Conservation (phyloP, 1,284 basidiomycete species). For the Chiua sp. region DNA sequence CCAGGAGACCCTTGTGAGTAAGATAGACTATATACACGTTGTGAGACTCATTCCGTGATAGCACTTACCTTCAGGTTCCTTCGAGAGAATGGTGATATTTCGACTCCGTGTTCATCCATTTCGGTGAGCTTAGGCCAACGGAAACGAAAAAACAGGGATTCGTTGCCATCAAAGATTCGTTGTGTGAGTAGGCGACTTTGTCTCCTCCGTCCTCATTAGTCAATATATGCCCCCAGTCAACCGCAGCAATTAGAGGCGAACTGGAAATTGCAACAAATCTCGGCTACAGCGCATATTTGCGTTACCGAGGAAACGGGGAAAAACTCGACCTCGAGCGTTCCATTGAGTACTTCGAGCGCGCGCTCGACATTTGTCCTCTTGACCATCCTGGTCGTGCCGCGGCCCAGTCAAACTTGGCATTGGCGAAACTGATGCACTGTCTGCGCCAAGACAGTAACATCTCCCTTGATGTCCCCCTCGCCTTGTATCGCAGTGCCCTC, state of each 20-base stretch:
- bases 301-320: slow-evolving; percentile 1
- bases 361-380: slow-evolving; percentile 14
- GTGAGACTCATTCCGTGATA: neutral
- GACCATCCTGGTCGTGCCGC: slow-evolving; percentile 16
- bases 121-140: neutral
- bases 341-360: slow-evolving; percentile 9
- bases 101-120: slow-evolving; percentile 5
- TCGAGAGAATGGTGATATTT: neutral
- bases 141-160: neutral
- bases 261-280: slow-evolving; percentile 9
- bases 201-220: neutral
- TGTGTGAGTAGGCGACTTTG: neutral
- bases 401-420: slow-evolving; percentile 18
- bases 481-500: slow-evolving; percentile 8
- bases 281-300: slow-evolving; percentile 1
- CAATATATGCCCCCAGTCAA: neutral
- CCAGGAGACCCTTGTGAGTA: neutral
- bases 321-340: slow-evolving; percentile 11
- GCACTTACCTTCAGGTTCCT: slow-evolving; percentile 2
- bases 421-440: slow-evolving; percentile 6
- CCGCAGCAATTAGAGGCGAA: neutral
- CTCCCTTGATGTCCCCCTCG: slow-evolving; percentile 8
- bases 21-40: neutral
- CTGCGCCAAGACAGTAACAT: neutral
- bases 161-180: neutral